phyloP scores from a whole-genome alignment of 371 early-diverging fungal species.

The Lichtheimia hyalospora region DNA sequence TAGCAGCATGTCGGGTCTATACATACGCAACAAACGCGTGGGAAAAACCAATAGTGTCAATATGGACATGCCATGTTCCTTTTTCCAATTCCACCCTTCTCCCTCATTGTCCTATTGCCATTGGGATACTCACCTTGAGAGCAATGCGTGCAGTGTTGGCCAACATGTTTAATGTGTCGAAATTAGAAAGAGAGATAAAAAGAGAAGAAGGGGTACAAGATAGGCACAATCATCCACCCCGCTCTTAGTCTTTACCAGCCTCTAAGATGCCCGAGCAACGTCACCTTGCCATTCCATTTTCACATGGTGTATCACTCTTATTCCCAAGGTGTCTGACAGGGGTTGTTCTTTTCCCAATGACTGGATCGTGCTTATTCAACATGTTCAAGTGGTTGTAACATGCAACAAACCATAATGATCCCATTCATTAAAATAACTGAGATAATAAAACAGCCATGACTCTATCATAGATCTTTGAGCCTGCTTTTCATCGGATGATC shows the following conservation, averaged over 20 bases:
- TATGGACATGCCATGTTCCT: not conserved
- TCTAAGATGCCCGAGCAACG: not conserved
- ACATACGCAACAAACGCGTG: not conserved
- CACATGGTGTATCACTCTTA: constrained; percentile 1
- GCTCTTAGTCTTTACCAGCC: not conserved
- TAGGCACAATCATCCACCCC: not conserved
- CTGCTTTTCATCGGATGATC: not conserved
- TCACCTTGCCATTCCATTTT: not conserved
- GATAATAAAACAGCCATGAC: not conserved
- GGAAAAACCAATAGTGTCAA: not conserved
- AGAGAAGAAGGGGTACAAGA: not conserved
- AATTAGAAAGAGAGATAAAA: not conserved
- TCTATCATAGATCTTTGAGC: not conserved
- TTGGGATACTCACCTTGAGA: constrained; percentile 9
- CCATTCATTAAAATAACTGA: not conserved
- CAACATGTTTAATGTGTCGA: constrained; percentile 8
- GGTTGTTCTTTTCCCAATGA: not conserved
- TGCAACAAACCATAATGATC: not conserved
- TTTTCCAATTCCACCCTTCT: not conserved
- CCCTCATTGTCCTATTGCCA: not conserved
- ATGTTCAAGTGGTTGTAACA: too few species aligned
- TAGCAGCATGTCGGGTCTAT: constrained; percentile 28
- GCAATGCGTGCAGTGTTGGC: constrained; percentile 14
- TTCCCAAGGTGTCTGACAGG: constrained; percentile 1
- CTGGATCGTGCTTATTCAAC: too few species aligned